Conservation (phyloP, 768 basidiomycete genomes). For the Lyophyllum decastes region DNA sequence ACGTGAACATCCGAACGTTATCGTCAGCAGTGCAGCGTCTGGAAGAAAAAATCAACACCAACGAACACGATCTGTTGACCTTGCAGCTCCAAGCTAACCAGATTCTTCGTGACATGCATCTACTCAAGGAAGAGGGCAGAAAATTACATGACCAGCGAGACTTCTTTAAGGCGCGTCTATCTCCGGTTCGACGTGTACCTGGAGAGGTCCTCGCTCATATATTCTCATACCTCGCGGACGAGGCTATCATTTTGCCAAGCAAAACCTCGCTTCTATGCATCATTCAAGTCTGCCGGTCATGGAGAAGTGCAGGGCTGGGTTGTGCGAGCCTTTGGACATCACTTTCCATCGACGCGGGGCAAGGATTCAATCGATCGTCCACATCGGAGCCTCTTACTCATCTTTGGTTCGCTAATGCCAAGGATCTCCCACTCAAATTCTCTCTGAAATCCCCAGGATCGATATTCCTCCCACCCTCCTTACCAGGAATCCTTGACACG, state of each 20-base stretch:
- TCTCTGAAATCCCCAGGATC: background rate
- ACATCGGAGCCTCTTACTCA: background rate
- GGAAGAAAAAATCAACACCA: too few relatives aligned
- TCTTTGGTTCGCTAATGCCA: background rate
- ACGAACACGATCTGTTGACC: background rate
- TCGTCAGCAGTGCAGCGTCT: too few relatives aligned
- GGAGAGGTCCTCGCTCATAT: background rate
- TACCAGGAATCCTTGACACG: background rate
- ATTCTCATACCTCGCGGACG: background rate
- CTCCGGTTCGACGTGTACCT: background rate
- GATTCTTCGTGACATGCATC: background rate
- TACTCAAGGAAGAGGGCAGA: background rate
- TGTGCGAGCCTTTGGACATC: background rate
- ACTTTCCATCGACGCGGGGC: background rate
- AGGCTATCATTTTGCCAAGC: background rate
- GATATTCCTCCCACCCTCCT: background rate
- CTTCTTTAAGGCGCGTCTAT: background rate
- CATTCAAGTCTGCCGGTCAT: background rate
- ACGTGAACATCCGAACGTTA: too few relatives aligned
- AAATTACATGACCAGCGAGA: background rate
- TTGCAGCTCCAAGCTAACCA: background rate
- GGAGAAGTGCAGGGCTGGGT: background rate
- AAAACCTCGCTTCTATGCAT: background rate
- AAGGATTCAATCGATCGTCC: background rate
- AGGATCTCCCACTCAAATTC: background rate